Base-by-base conservation (phyloP, 345 rosid species). In the Dipteronia dyeriana region DNA sequence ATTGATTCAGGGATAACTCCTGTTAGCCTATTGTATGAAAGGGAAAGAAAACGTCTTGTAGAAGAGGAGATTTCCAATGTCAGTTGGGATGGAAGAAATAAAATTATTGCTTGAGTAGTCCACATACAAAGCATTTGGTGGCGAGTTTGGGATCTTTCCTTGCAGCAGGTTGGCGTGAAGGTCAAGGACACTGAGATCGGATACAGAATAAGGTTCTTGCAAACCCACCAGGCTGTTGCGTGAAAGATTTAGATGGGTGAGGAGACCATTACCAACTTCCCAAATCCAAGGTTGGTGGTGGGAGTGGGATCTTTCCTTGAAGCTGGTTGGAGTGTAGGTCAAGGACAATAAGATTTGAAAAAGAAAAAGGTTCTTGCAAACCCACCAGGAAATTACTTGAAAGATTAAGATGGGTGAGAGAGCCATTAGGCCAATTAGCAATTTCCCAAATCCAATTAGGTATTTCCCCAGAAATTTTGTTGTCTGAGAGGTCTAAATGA, bases 361-460 rank as follows among this genome's bases (percentile, higher is more conserved):
- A 31, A 20, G 10, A 0, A 5, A 41, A 26, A 47, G 87, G 80
- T 56, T 25, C 43, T 43, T 71, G 75, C 38, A 81, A 20, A 38
- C 73, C 10, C 2, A 0, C 8, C 39, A 88, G 70, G 7, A 9
- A 20, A 53, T 83, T 83, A 1, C 4, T 39, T 20, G 86, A 83
- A 20, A 76, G 79, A 49, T 77, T 79, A 7, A 79, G 63, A 72
- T n/a, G 0, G 0, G 0, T 0, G 19, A 85, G 85, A 10, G n/a
- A n/a, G n/a, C 0, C 0, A 1, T n/a, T n/a, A n/a, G n/a, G n/a
- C n/a, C 54, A 31, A 2, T 64, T 34, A 2, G 73, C 49, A 3
- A 75, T 8, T 71, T 11, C 1, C 85, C 87, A 82, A 66, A 91
- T 73, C 94, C 91, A 91, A 1, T 19, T 7, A 0, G 91, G 94